Evolutionary conservation across 2,329 filamentous ascomycete genomes (phyloP), one percentile per base, ranked within the genome.

Genomic region (Elsinoe perseae): DNA sequence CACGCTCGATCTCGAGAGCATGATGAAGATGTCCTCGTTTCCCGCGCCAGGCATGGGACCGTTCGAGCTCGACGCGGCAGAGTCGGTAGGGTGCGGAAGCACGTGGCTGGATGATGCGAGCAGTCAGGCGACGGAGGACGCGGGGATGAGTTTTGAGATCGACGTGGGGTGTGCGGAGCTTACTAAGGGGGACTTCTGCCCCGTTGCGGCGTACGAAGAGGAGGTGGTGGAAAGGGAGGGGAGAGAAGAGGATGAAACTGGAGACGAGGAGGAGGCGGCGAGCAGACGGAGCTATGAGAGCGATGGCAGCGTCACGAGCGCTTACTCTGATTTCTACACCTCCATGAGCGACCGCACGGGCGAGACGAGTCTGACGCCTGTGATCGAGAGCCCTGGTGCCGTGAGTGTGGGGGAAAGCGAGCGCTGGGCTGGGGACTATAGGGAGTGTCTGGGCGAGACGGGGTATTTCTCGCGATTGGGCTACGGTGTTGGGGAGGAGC

Each of bases 401-500:
- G 27, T 44, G 8, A 44, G 40, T 18, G 9, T 44, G 18, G 4
- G 28, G 20, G 48, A 12, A 30, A 52, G 48, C 48, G 48, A 34
- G 48, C 10, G 28, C n/a, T 52, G 48, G 48, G 48, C 48, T n/a
- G 48, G 48, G 48, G 48, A 38, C 30, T 52, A 52, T 20, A 54
- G 52, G 52, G 36, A 28, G 34, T 54, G 52, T 42, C 21, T 54
- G 25, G 52, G 38, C 18, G 52, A 54, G 8, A n/a, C n/a, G n/a
- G 38, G 36, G 3, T 52, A 52, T n/a, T 54, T 54, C 7, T 32
- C 21, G 18, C 27, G 25, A 34, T 14, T 34, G 3, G 46, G 23
- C 69, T 65, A 28, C 79, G 62, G 8, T 76, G 73, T n/a, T 74
- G 71, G 40, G 20, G 21, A 32, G 5, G 14, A 20, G 14, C 30